phyloP scores from a whole-genome alignment of 2,329 filamentous ascomycete species.

The Monosporascus cannonballus region DNA sequence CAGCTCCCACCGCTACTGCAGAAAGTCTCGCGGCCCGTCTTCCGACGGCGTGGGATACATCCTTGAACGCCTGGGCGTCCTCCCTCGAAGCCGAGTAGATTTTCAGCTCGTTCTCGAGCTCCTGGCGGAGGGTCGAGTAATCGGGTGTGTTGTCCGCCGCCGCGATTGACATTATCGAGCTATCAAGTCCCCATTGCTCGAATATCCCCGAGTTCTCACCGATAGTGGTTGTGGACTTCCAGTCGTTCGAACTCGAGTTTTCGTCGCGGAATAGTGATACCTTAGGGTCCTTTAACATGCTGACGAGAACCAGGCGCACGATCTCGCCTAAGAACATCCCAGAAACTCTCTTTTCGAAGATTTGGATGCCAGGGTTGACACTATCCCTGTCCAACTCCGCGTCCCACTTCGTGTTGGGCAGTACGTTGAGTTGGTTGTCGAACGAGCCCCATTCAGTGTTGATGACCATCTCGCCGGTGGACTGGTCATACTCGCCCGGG shows the following conservation, averaged over 20 bases:
- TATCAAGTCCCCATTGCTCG: conserved; percentile 85
- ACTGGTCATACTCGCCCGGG: conserved; percentile 64
- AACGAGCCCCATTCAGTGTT: conserved; percentile 99
- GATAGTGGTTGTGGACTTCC: conserved; percentile 63
- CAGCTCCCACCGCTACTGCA: conserved; percentile 79
- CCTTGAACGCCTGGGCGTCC: conserved; percentile 84
- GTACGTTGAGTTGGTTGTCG: conserved; percentile 83
- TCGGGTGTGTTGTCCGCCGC: conserved; percentile 72
- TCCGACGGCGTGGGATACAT: conserved; percentile 75
- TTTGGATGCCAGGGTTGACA: conserved; percentile 89
- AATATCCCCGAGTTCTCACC: conserved; percentile 61
- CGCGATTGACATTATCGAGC: conserved; percentile 80
- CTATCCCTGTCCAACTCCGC: conserved; percentile 69
- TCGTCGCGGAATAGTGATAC: conserved; percentile 70
- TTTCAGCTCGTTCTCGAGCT: conserved; percentile 69
- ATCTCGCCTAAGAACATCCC: conserved; percentile 99
- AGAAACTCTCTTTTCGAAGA: conserved; percentile 98
- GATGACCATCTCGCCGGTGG: conserved; percentile 91
- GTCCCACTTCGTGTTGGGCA: conserved; percentile 84
- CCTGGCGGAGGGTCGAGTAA: conserved; percentile 67
- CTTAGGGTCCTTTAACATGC: conserved; percentile 61
- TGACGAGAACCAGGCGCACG: conserved; percentile 68
- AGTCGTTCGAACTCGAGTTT: conserved; percentile 66
- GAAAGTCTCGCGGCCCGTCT: conserved; percentile 83
- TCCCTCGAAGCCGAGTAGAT: conserved; percentile 72